phyloP scores from a whole-genome alignment of 139 green algal species.

The Zygnema circumcarinatum region DNA sequence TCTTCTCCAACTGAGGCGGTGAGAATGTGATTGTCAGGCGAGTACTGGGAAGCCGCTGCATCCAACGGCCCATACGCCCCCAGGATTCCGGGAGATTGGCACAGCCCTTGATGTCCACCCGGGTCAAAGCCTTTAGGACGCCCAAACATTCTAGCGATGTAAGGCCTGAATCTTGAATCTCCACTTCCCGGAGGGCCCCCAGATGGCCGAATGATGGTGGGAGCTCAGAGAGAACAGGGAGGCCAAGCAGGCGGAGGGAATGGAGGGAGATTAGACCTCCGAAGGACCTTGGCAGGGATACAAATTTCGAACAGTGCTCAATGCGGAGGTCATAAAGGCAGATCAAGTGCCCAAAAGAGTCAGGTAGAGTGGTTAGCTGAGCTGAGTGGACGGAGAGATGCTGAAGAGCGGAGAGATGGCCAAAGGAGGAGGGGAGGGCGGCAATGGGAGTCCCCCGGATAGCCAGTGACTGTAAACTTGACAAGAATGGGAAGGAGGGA shows the following conservation, averaged over 20 bases:
- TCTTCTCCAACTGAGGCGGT: not conserved
- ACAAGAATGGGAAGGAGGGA: not conserved
- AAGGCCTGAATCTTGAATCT: constrained; percentile 2
- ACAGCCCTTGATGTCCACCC: constrained; percentile 21
- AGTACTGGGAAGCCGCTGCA: not conserved
- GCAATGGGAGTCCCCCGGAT: not conserved
- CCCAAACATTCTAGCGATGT: constrained; percentile 18
- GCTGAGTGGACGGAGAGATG: constrained; percentile 13
- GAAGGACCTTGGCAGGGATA: constrained; percentile 1
- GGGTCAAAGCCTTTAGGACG: not conserved
- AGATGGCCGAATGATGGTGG: not conserved
- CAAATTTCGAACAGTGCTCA: constrained; percentile 28
- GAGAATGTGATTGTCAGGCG: not conserved
- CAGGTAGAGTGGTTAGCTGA: constrained; percentile 8
- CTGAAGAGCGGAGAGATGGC: constrained; percentile 9
- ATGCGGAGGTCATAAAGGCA: constrained; percentile 18
- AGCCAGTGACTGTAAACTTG: not conserved
- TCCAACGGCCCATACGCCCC: constrained; percentile 13
- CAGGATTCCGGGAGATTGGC: constrained; percentile 9
- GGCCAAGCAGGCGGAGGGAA: constrained; percentile 12
- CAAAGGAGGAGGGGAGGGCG: not conserved
- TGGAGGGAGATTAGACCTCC: constrained; percentile 23
- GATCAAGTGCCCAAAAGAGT: not conserved
- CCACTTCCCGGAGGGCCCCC: not conserved
- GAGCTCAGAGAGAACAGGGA: constrained; percentile 20